Conservation (phyloP, 163 green algal genomes). For the Scenedesmus sp. region DNA sequence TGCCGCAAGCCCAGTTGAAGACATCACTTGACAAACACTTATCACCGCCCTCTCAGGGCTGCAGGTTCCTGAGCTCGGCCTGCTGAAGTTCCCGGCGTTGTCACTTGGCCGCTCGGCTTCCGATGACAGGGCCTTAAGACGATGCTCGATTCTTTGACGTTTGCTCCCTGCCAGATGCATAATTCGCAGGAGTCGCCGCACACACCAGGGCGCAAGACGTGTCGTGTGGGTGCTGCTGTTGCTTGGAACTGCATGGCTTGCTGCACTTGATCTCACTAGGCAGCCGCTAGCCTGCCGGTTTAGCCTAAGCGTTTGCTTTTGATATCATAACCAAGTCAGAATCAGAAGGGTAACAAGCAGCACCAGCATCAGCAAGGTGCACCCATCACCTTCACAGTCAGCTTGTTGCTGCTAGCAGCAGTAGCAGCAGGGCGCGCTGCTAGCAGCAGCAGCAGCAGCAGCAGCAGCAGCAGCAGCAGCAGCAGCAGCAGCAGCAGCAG, state of each 20-base stretch:
- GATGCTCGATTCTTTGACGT: too few relatives aligned
- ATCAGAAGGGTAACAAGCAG: neutral
- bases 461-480: neutral
- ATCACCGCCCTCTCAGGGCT: neutral
- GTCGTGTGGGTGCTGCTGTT: neutral
- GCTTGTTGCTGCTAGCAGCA: neutral
- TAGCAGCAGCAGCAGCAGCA: too few relatives aligned
- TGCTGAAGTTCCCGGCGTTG: neutral
- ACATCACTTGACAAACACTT: too few relatives aligned
- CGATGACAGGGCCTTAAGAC: neutral
- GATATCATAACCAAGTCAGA: neutral
- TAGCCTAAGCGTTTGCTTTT: too few relatives aligned
- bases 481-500: neutral
- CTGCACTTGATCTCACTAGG: neutral
- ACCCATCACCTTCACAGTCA: neutral
- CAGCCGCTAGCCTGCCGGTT: neutral
- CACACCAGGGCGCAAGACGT: neutral
- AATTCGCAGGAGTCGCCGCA: neutral
- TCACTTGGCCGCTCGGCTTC: slow-evolving; percentile 5
- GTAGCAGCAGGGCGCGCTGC: neutral
- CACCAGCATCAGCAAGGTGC: neutral
- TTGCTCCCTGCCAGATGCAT: neutral
- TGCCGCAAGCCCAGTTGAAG: neutral
- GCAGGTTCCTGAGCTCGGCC: neutral
- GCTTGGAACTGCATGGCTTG: neutral